Base-by-base conservation (phyloP, 169 alveolate genomes). In the Plasmodium vivax region DNA sequence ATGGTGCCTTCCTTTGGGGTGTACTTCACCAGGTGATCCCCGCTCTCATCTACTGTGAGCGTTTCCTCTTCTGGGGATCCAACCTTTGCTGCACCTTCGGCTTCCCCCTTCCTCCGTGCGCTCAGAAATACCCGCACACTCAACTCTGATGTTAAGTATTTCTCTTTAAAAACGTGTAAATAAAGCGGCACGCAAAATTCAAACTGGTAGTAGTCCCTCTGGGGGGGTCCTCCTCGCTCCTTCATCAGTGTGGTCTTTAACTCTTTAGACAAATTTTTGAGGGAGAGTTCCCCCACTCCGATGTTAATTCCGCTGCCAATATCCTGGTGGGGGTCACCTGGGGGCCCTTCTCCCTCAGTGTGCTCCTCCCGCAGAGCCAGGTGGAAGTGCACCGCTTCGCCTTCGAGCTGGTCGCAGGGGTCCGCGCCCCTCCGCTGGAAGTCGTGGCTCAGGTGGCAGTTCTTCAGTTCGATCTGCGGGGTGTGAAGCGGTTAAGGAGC, bases 111-210 rank as follows among this genome's bases (percentile, higher is more conserved):
- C 12, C 75, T 45, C 6, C 36, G n/a, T 30, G 32, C 38, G 36
- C 85, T 85, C 16, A 85, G 47, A 85, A 23, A 85, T 1, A 85
- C 27, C 14, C 27, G 80, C 10, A 56, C 38, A 51, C 45, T 51
- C 27, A 85, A 34, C 68, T 85, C 93, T 9, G 93, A 85, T 7
- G 93, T 85, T 71, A 85, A 75, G 34, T 85, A 85, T n/a, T 85
- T 85, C 32, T 85, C 93, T 34, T 85, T 85, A 85, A 85, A 85
- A 9, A 85, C 93, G 62, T 75, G 56, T 41, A 85, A 71, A 71
- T 85, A 75, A n/a, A 85, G 71, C 3, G 87, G 68, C 1, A 85
- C 34, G 36, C 7, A 51, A n/a, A 32, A 85, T 14, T 77, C 82
- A 51, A 47, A 68, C 71, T 85, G 77, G 45, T 85, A 51, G 62